These are phyloP conservation scores for Proliferodiscus dingleyae DNA, from an alignment of 2,329 filamentous ascomycete genomes.

Conservation along the genomic window DNA sequence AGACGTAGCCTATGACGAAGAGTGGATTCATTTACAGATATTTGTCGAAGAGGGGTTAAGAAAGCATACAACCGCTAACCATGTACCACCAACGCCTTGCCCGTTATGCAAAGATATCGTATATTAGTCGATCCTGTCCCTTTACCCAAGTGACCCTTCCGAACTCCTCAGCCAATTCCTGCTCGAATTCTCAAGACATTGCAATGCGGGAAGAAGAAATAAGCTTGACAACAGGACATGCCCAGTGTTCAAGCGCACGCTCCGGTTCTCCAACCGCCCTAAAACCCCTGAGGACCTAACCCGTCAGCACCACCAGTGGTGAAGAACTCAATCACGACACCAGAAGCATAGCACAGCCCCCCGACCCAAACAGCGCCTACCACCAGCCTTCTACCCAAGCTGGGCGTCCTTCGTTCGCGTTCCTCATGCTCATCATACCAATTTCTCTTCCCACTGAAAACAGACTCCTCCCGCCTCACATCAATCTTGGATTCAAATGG, in stretches of 20 bases:
- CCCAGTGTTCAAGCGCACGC: background rate
- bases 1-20: too few relatives aligned
- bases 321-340: constrained; percentile 55
- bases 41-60: too few relatives aligned
- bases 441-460: constrained; percentile 40
- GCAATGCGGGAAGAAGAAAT: background rate
- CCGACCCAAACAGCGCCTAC: constrained; percentile 51
- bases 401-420: constrained; percentile 33
- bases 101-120: too few relatives aligned
- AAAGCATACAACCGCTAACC: too few relatives aligned
- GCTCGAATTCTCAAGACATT: too few relatives aligned
- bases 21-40: too few relatives aligned
- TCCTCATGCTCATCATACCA: constrained; percentile 24
- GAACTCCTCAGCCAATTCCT: too few relatives aligned
- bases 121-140: too few relatives aligned
- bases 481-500: constrained; percentile 42
- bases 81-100: too few relatives aligned
- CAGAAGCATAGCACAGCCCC: constrained; percentile 52
- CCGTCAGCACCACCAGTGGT: constrained; percentile 43
- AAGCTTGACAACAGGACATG: background rate
- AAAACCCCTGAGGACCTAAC: constrained; percentile 30
- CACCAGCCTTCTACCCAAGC: constrained; percentile 43
- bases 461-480: constrained; percentile 42
- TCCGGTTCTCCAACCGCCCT: background rate
- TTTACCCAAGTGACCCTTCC: too few relatives aligned